Conservation (phyloP, 2,329 filamentous ascomycete species). For the Fusarium sororula region DNA sequence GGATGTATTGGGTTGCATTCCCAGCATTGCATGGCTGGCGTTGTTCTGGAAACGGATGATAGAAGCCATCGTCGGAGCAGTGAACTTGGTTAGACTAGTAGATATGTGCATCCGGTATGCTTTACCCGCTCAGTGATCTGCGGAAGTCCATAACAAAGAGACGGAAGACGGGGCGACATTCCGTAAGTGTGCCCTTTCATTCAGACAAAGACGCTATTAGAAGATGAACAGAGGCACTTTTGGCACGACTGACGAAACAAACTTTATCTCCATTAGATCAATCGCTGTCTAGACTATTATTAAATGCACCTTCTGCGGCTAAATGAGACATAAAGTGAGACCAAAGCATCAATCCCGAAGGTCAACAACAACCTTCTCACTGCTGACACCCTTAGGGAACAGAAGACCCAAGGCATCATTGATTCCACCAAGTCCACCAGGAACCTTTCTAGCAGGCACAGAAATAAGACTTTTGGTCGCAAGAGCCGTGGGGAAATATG, state of each 20-base stretch:
- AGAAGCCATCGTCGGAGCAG: neutral
- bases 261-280: neutral
- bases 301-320: neutral
- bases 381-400: conserved; percentile 25
- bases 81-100: neutral
- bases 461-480: conserved; percentile 7
- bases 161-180: neutral
- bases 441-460: conserved; percentile 17
- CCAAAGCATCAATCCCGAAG: neutral
- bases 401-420: conserved; percentile 21
- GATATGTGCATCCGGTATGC: neutral
- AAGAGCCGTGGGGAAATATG: conserved; percentile 26
- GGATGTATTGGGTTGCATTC: neutral
- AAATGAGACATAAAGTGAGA: neutral
- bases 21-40: neutral
- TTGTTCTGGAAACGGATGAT: neutral
- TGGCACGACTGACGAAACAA: neutral
- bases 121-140: neutral
- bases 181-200: neutral
- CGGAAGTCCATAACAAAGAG: accelerated
- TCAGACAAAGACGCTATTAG: neutral
- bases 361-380: conserved; percentile 33
- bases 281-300: neutral
- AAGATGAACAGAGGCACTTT: neutral
- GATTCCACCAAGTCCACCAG: conserved; percentile 23